A percentile compares a stretch with the other conserved stretches of the same genome.
Conservation (phyloP, 2,329 filamentous ascomycete species). For the Pseudogymnoascus pannorum region DNA sequence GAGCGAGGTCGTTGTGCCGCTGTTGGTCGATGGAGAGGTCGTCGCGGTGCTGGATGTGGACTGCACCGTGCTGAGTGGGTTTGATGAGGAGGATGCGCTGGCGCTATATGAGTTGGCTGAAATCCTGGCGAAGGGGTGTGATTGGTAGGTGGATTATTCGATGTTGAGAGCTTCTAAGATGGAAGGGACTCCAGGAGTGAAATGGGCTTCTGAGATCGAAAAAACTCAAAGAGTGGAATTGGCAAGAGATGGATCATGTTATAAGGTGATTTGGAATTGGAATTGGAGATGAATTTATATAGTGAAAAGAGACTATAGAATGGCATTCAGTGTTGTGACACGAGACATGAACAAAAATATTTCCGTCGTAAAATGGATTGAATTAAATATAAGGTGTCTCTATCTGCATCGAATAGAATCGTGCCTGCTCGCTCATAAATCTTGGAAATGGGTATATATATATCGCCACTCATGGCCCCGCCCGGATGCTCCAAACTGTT, state of each 20-base stretch:
- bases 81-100: conserved; percentile 58
- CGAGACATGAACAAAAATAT: neutral
- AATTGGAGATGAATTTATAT: neutral
- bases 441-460: conserved; percentile 6
- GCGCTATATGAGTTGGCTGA: conserved; percentile 60
- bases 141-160: conserved; percentile 44
- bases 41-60: conserved; percentile 77
- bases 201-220: neutral
- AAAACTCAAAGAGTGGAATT: neutral
- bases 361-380: neutral
- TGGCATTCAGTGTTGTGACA: neutral
- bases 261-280: neutral
- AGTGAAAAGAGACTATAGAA: neutral
- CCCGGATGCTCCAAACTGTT: neutral
- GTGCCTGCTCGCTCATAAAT: neutral
- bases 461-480: conserved; percentile 1
- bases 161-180: neutral
- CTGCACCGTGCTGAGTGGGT: conserved; percentile 59
- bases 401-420: neutral
- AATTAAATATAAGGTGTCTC: neutral
- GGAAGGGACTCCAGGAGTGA: neutral
- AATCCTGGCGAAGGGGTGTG: conserved; percentile 52
- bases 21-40: conserved; percentile 37
- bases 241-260: neutral
- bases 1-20: conserved; percentile 78